Percentiles rank a stretch among this genome's conserved stretches.
These are phyloP conservation scores for Schwanniomyces polymorphus DNA, from an alignment of 805 yeast genomes.

Conservation along the genomic window DNA sequence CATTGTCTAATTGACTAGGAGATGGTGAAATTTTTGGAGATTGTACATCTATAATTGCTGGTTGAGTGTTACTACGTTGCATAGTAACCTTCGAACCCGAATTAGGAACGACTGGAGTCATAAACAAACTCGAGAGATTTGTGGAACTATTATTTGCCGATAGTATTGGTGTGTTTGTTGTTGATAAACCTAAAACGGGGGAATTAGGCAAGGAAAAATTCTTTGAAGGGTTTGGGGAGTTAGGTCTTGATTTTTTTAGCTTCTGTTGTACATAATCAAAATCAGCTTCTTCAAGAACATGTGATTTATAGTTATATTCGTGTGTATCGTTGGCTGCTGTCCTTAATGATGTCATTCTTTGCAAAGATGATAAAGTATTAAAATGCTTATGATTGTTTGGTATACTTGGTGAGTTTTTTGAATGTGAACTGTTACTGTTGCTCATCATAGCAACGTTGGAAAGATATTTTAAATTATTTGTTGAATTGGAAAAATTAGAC, in stretches of 20 bases:
- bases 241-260: slow-evolving; percentile 50
- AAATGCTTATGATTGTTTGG: slow-evolving; percentile 18
- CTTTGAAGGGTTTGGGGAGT: slow-evolving; percentile 39
- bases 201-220: slow-evolving; percentile 44
- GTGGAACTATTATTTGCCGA: slow-evolving; percentile 43
- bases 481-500: slow-evolving; percentile 7
- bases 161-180: slow-evolving; percentile 39
- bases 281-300: slow-evolving; percentile 42
- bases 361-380: slow-evolving; percentile 49
- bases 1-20: slow-evolving; percentile 3
- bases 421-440: slow-evolving; percentile 4
- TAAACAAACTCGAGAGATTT: slow-evolving; percentile 35
- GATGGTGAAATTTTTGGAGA: slow-evolving; percentile 34
- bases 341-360: slow-evolving; percentile 61
- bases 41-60: slow-evolving; percentile 10
- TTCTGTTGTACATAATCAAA: slow-evolving; percentile 46
- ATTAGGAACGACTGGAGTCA: slow-evolving; percentile 22
- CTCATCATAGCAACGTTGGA: slow-evolving; percentile 19
- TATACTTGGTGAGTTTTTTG: slow-evolving; percentile 14
- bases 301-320: slow-evolving; percentile 8
- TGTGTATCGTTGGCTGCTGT: slow-evolving; percentile 6
- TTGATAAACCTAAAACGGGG: slow-evolving; percentile 40
- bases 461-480: slow-evolving; percentile 21
- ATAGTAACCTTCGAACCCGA: slow-evolving; percentile 6
- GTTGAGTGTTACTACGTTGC: slow-evolving; percentile 3